A percentile compares a stretch with the other conserved stretches of the same genome.
Conservation (phyloP, 192 early-diverging fungal genomes). For the Entomortierella beljakovae region DNA sequence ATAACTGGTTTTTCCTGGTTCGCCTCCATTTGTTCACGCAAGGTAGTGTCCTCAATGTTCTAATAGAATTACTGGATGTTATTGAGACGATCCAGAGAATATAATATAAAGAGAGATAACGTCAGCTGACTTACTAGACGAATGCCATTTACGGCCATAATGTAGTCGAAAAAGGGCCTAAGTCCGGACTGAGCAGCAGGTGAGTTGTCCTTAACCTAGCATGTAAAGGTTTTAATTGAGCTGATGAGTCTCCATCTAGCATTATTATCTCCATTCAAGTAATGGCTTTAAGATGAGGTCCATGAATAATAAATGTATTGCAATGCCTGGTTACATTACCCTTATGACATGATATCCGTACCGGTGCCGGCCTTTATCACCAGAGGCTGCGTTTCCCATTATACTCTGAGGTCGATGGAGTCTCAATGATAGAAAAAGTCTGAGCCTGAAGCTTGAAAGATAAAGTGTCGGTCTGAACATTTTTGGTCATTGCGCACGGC, state of each 20-base stretch:
- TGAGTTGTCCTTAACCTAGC: slow-evolving; percentile 71
- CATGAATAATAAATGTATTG: neutral
- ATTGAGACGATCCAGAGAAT: neutral
- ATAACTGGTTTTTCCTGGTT: slow-evolving; percentile 57
- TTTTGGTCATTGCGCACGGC: too few species aligned
- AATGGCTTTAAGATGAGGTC: neutral
- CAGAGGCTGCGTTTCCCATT: slow-evolving; percentile 63
- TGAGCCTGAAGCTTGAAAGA: neutral
- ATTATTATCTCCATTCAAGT: neutral
- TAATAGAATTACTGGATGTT: neutral
- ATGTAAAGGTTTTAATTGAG: neutral
- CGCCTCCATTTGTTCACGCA: slow-evolving; percentile 57
- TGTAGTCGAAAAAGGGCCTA: slow-evolving; percentile 81
- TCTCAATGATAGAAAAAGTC: too few species aligned
- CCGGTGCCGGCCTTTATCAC: slow-evolving; percentile 57
- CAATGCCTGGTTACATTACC: too few species aligned
- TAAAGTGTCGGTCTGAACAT: too few species aligned
- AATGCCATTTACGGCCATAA: slow-evolving; percentile 70
- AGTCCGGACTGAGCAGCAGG: slow-evolving; percentile 74
- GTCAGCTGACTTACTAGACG: slow-evolving; percentile 30
- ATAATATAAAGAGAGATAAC: neutral
- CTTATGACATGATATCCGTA: slow-evolving; percentile 77
- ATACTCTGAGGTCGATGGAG: too few species aligned
- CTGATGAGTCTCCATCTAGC: neutral
- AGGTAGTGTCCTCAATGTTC: slow-evolving; percentile 44